phyloP scores from a whole-genome alignment of 208 protist species.

The Trypanosomatidae sp. region DNA sequence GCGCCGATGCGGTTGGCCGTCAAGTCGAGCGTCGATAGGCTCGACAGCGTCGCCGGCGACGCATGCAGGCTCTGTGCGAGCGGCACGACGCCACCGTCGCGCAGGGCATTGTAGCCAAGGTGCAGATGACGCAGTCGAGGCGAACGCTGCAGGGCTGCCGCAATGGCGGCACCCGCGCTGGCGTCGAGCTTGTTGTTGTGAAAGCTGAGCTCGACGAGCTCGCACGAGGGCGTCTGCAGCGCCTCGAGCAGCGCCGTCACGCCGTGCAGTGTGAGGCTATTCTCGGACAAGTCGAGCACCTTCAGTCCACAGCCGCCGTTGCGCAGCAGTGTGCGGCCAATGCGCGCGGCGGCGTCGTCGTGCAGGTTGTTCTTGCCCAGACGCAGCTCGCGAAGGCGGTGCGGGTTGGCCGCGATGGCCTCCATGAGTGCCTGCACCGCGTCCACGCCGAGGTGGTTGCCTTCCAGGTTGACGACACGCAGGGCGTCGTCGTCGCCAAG shows the following conservation, averaged over 20 bases:
- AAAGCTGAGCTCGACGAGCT: conserved; percentile 78
- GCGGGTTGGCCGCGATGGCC: conserved; percentile 64
- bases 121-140: conserved; percentile 77
- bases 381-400: conserved; percentile 66
- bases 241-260: conserved; percentile 64
- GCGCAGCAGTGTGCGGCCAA: conserved; percentile 59
- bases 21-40: conserved; percentile 72
- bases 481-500: conserved; percentile 22
- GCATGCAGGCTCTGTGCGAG: conserved; percentile 44
- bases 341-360: conserved; percentile 65
- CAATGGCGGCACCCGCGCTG: conserved; percentile 48
- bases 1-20: conserved; percentile 76
- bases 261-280: conserved; percentile 69
- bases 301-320: conserved; percentile 66
- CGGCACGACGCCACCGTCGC: conserved; percentile 53
- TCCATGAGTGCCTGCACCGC: conserved; percentile 67
- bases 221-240: conserved; percentile 32
- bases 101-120: conserved; percentile 78
- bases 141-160: conserved; percentile 30
- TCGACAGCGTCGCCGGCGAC: conserved; percentile 10
- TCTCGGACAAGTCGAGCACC: conserved; percentile 82
- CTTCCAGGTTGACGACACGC: conserved; percentile 63
- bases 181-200: conserved; percentile 84
- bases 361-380: conserved; percentile 77
- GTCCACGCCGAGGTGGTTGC: conserved; percentile 68